Base-by-base conservation (phyloP, 768 basidiomycete species). In the Rhodotorula diobovata region DNA sequence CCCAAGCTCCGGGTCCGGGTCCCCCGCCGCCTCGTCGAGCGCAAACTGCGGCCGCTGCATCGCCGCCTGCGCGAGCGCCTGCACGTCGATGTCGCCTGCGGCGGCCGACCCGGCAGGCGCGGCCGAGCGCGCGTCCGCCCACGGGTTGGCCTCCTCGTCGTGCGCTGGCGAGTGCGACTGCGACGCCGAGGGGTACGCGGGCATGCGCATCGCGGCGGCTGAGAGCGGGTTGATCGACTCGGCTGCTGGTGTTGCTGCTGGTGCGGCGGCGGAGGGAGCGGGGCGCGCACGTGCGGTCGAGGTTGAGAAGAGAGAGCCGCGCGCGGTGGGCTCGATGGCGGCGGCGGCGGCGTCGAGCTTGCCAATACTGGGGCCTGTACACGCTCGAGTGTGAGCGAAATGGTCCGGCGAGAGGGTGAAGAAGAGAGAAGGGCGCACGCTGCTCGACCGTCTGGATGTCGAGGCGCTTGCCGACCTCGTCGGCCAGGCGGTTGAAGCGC, bases 21-120 rank as follows among this genome's bases (percentile, higher is more conserved):
- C n/a, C n/a, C n/a, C n/a, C n/a, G n/a, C n/a, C 8, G 88, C 91
- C 80, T 93, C 92, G 78, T 99, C 96, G 70, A 98, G 96, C n/a
- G 92, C 92, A 79, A 99, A 99, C 73, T 89, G 89, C 35, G 91
- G 93, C 54, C 95, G 84, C 79, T 95, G 90, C 89, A 77, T 45
- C 65, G 75, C 61, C 62, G 74, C 25, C 70, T 76, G 37, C 72
- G 78, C 48, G 77, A 76, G 32, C 71, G 76, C 64, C 77, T 72
- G 51, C 50, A 76, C 61, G 61, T 86, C 79, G 51, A 86, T 81
- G 61, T 82, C 78, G 57, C 75, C 65, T 72, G 73, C 46, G 73
- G 77, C 51, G 41, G 76, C 37, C 30, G 74, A 60, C 67, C 79
- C 37, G 39, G 66, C 66, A 28, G 78, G 53, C 14, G 30, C 51